phyloP scores from a whole-genome alignment of 2,329 filamentous ascomycete species.

The Paecilomyces sp. region DNA sequence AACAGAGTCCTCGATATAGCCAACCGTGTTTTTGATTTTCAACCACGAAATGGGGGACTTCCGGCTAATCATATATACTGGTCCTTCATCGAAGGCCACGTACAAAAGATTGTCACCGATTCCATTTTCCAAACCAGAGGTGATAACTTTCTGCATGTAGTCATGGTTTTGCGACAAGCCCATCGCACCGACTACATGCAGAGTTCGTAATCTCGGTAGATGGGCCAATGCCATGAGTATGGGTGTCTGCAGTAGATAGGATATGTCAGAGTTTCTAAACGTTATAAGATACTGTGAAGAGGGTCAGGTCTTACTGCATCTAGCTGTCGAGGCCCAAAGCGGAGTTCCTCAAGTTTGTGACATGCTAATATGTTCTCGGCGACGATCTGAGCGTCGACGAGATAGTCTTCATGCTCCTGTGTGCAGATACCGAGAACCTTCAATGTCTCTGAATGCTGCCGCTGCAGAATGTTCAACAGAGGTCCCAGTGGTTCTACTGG shows the following conservation, averaged over 20 bases:
- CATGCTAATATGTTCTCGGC: neutral
- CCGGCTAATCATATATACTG: neutral
- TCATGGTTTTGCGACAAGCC: neutral
- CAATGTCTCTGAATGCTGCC: neutral
- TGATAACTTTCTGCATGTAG: neutral
- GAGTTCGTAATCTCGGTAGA: neutral
- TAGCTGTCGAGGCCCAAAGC: neutral
- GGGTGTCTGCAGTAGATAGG: neutral
- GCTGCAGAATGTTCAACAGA: neutral
- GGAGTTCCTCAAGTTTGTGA: neutral
- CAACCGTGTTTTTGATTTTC: neutral
- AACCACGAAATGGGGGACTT: neutral
- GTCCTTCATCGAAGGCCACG: neutral
- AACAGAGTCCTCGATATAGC: neutral
- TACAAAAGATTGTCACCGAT: neutral
- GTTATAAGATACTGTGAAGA: neutral
- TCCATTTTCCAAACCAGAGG: neutral
- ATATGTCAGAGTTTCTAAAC: neutral
- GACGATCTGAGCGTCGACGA: neutral
- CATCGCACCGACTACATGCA: neutral
- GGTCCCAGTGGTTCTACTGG: neutral
- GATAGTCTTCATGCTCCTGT: neutral
- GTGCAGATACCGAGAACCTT: neutral
- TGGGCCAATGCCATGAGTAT: neutral
- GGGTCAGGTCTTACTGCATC: neutral